These are phyloP conservation scores for Melocanna baccifera DNA, from an alignment of 176 grass and related monocot species.

Conservation along the genomic window DNA sequence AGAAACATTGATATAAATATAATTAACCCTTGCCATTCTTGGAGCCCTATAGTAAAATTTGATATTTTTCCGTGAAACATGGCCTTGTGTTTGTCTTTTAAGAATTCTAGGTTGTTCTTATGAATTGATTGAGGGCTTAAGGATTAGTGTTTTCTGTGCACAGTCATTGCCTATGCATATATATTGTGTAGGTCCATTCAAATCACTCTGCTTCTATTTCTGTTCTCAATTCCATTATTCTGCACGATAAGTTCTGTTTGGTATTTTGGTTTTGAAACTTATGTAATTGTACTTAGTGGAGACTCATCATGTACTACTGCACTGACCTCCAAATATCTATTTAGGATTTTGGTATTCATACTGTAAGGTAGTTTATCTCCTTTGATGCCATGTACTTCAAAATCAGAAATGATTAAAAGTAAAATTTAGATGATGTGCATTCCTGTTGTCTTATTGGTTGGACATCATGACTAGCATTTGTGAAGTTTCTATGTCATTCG, in stretches of 20 bases:
- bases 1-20: not conserved
- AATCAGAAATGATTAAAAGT: constrained; percentile 16
- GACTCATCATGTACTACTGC: constrained; percentile 4
- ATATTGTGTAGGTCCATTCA: not conserved
- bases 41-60: not conserved
- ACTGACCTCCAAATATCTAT: constrained; percentile 4
- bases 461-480: not conserved
- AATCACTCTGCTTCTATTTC: not conserved
- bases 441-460: not conserved
- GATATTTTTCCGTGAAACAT: not conserved
- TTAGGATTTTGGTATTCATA: constrained; percentile 20
- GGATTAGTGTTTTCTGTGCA: not conserved
- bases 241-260: constrained; percentile 1
- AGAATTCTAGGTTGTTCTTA: not conserved
- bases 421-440: constrained; percentile 5
- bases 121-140: not conserved
- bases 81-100: not conserved
- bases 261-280: not conserved
- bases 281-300: not conserved
- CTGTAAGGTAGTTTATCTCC: not conserved
- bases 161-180: not conserved
- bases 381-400: not conserved
- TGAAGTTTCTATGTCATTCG: not conserved
- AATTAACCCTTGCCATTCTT: not conserved
- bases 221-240: constrained; percentile 1